Evolutionary conservation across 2,329 filamentous ascomycete genomes (phyloP), one percentile per base, ranked within the genome.

Genomic region (Aspergillus ochraceus): DNA sequence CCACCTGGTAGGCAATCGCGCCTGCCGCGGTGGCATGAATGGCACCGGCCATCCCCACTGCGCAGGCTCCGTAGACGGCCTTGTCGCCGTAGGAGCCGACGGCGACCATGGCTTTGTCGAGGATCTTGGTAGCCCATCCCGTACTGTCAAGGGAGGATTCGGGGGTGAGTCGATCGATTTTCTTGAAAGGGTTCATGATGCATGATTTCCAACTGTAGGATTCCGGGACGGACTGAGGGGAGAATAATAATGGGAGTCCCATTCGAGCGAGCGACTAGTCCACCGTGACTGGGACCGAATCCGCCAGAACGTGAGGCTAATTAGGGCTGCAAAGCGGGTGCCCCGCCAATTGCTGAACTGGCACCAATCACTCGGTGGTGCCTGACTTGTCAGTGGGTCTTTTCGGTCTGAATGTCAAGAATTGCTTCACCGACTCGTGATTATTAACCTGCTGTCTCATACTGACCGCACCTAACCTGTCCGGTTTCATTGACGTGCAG

Each of bases 21-120:
- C 29, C 26, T 8, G 47, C 49, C 19, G 54, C 54, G 22, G 36
- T 17, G 30, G 49, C 36, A 4, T 49, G 46, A 24, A 51, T 49
- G 17, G 54, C 54, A 5, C 54, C 32, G 6, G 49, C 54, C 19
- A 49, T 45, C 0, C 54, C 32, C 30, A 49, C 49, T 11, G 49
- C 49, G 1, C 46, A 30, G 47, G 54, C n/a, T 10, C 46, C 54
- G 49, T 51, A 56, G 54, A 45, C 36, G 17, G 54, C 54, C 26
- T 50, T 50, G 54, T 56, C 54, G 20, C 47, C 54, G 17, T 50
- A 56, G 5, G 54, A 56, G 47, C 49, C 49, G 8, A 49, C 54
- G 19, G 54, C 54, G 14, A 56, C 45, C 22, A 47, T 47, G 45
- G 45, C 45, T 9, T 47, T 47, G 45, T 47, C 22, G 45, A 47